phyloP scores from a whole-genome alignment of 2,329 filamentous ascomycete genomes.

The Rhynchosporium graminicola region DNA sequence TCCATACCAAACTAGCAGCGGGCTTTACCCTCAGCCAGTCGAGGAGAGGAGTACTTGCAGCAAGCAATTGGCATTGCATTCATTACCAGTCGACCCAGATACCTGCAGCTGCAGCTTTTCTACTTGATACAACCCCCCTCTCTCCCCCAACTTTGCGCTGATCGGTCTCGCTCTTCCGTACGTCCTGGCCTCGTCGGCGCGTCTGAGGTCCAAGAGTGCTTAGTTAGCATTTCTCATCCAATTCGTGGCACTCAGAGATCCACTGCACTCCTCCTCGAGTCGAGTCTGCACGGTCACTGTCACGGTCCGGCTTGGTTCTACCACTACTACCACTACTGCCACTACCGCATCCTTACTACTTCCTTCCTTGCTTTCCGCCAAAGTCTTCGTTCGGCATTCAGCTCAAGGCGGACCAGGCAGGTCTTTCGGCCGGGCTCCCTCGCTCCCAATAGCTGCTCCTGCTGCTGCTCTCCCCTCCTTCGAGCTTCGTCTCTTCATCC shows the following conservation, averaged over 20 bases:
- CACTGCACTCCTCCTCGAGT: background rate
- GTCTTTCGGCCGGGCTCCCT: too few relatives aligned
- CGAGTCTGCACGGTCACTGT: too few relatives aligned
- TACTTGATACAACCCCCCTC: conserved; percentile 6
- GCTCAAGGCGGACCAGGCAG: background rate
- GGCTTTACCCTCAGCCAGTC: conserved; percentile 10
- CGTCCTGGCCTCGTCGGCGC: background rate
- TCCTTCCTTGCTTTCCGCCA: conserved; percentile 10
- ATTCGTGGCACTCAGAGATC: conserved; percentile 2
- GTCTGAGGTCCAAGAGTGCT: conserved; percentile 4
- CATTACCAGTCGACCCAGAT: conserved; percentile 4
- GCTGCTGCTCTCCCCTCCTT: background rate
- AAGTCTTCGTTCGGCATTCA: conserved; percentile 8
- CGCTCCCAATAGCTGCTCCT: too few relatives aligned
- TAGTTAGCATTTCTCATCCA: background rate
- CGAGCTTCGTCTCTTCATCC: background rate
- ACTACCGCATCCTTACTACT: background rate
- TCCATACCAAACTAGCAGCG: background rate
- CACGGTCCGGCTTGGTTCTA: background rate
- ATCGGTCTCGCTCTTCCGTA: background rate
- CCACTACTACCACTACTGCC: background rate
- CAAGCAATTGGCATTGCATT: background rate
- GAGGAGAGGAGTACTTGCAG: background rate
- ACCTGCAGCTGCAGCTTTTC: background rate
- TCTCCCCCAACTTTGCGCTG: background rate